Evolutionary conservation across 768 basidiomycete species (phyloP), one percentile per base, ranked within the genome.

Genomic region (Termitomyces sp.): DNA sequence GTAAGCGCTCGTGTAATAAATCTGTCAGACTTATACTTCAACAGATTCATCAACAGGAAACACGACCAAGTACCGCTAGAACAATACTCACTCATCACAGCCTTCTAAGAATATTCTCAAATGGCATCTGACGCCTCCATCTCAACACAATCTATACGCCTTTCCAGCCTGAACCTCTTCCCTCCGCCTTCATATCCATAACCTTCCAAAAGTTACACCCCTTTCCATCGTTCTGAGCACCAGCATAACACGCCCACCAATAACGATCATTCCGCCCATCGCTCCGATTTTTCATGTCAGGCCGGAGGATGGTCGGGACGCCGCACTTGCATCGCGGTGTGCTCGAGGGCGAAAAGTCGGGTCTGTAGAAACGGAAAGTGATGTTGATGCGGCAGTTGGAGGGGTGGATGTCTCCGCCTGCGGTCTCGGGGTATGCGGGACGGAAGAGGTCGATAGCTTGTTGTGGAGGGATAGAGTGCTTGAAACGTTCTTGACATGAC

Each of bases 331-430:
- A 93, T 47, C 77, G 78, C 1, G 91, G 91, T 1, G 82, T 90
- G 41, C 73, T 83, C 26, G 74, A 67, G 4, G 91, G 82, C 26
- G 77, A 75, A 68, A 89, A 93, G 71, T 93, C 91, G 6, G 92
- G 92, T 56, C 92, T 82, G 63, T 87, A 93, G 68, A 93, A 93
- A 16, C 92, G 81, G 68, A 93, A 93, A 0, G 91, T 93, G 58
- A 93, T 86, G 64, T 93, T 93, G 66, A 93, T 91, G 28, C 90
- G 83, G 63, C 80, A 85, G 61, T 83, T 91, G 8, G 82, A 85
- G 1, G 82, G 75, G 50, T 82, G 79, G 48, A 73, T 72, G 3
- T 59, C 62, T 6, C 35, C 65, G 30, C 67, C 70, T 4, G 69
- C 63, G 2, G 64, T 65, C 49, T 63, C 66, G 36, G 85, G 82